Evolutionary conservation across 768 basidiomycete genomes (phyloP).

Genomic region (Russula sp.): DNA sequence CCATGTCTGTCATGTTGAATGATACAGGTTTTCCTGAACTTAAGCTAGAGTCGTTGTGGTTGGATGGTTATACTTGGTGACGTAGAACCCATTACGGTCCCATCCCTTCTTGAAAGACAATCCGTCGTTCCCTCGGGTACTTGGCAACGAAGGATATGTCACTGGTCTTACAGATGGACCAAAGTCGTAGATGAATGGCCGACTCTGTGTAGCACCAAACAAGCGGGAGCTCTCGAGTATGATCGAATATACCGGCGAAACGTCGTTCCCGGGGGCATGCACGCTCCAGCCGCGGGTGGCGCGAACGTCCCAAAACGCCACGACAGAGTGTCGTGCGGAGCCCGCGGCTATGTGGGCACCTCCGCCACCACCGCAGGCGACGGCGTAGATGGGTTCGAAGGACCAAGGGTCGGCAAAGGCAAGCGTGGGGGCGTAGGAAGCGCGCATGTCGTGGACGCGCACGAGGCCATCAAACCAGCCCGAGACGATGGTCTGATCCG

Average conservation of each 20-base stretch:
- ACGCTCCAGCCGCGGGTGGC: slow-evolving; percentile 64
- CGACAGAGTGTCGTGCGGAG: slow-evolving; percentile 65
- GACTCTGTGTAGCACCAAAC: slow-evolving; percentile 69
- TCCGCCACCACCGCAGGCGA: slow-evolving; percentile 67
- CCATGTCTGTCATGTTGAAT: slow-evolving; percentile 10
- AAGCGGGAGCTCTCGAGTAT: slow-evolving; percentile 70
- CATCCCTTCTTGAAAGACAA: slow-evolving; percentile 31
- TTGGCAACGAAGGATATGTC: slow-evolving; percentile 41
- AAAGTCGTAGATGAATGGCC: slow-evolving; percentile 77
- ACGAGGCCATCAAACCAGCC: slow-evolving; percentile 81
- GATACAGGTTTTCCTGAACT: slow-evolving; percentile 2
- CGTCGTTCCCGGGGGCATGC: slow-evolving; percentile 71
- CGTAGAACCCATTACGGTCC: slow-evolving; percentile 41
- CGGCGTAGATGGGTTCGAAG: slow-evolving; percentile 64
- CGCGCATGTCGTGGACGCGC: slow-evolving; percentile 68
- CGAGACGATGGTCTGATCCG: slow-evolving; percentile 63
- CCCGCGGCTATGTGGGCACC: slow-evolving; percentile 66
- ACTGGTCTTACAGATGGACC: slow-evolving; percentile 50
- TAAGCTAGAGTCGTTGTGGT: neutral
- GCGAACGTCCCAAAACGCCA: slow-evolving; percentile 79
- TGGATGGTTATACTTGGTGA: slow-evolving; percentile 39
- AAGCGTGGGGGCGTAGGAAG: slow-evolving; percentile 48
- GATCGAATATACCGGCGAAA: slow-evolving; percentile 70
- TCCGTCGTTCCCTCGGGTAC: slow-evolving; percentile 26
- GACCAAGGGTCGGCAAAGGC: slow-evolving; percentile 61